phyloP scores from a whole-genome alignment of 176 grass and related monocot genomes.

The Musa acuminata region DNA sequence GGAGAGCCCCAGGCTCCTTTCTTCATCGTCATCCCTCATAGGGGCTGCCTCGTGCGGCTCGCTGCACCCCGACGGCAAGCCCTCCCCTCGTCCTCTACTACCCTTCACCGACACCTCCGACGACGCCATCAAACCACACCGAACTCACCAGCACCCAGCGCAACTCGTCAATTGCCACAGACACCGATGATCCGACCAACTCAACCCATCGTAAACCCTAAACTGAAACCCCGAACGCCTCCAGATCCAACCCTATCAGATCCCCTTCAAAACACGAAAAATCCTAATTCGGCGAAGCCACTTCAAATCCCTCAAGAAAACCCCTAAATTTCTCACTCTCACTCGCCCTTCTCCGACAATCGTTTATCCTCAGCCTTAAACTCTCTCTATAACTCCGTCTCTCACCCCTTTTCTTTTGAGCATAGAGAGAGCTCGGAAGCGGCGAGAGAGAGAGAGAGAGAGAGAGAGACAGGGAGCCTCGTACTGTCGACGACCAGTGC shows the following conservation, averaged over 20 bases:
- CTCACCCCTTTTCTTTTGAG: neutral
- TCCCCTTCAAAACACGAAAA: too few relatives aligned
- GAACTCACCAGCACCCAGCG: neutral
- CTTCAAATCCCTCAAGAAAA: neutral
- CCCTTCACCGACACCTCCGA: conserved; percentile 24
- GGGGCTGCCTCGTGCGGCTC: conserved; percentile 17
- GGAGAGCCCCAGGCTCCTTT: neutral
- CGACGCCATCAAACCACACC: conserved; percentile 7
- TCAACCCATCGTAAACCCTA: conserved; percentile 20
- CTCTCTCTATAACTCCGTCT: neutral
- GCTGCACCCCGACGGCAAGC: conserved; percentile 23
- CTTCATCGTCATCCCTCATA: neutral
- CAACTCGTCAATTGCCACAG: neutral
- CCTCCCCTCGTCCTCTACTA: conserved; percentile 7
- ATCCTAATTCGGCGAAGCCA: too few relatives aligned
- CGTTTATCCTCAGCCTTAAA: neutral
- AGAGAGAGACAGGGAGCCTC: neutral
- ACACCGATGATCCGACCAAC: neutral
- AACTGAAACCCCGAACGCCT: conserved; percentile 3
- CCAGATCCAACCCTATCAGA: neutral
- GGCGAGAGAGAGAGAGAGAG: neutral
- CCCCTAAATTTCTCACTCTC: neutral
- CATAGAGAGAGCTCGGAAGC: neutral
- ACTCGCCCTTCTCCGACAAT: neutral
- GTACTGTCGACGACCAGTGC: conserved; percentile 10